Conservation (phyloP, 371 early-diverging fungal genomes). For the Fennellomyces sp. region DNA sequence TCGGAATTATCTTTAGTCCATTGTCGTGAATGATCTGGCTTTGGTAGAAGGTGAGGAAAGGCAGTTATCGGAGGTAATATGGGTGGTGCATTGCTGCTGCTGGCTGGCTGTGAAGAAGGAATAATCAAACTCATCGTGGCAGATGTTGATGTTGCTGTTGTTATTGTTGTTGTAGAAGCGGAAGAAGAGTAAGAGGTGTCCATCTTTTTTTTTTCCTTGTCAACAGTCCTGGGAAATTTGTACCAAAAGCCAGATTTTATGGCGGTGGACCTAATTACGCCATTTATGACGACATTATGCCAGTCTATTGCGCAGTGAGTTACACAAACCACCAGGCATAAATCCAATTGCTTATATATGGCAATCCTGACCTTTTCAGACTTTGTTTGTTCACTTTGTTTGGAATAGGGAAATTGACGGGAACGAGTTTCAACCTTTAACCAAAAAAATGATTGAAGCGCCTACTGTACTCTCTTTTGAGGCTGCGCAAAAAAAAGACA, state of each 20-base stretch:
- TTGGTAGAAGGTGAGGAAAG: slow-evolving; percentile 7
- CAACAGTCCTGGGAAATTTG: not conserved
- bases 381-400: slow-evolving; percentile 1
- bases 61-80: slow-evolving; percentile 20
- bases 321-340: not conserved
- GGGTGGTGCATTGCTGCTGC: slow-evolving; percentile 3
- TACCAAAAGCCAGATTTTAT: too few species aligned
- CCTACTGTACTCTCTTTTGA: too few species aligned
- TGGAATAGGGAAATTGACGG: not conserved
- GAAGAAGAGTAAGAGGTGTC: not conserved
- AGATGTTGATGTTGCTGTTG: slow-evolving; percentile 23
- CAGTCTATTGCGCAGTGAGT: not conserved
- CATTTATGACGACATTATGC: slow-evolving; percentile 3
- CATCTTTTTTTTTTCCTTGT: too few species aligned
- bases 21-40: not conserved
- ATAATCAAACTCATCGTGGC: slow-evolving; percentile 1
- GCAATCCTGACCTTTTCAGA: not conserved
- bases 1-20: slow-evolving; percentile 24
- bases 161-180: not conserved
- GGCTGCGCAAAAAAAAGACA: too few species aligned
- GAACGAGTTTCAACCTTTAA: not conserved
- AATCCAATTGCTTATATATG: not conserved
- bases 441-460: not conserved
- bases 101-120: slow-evolving; percentile 1
- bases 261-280: too few species aligned